Percentiles rank a stretch among this genome's conserved stretches.
These are phyloP conservation scores for Nicotiana knightiana DNA, from an alignment of 257 asterid genomes.

Conservation along the genomic window DNA sequence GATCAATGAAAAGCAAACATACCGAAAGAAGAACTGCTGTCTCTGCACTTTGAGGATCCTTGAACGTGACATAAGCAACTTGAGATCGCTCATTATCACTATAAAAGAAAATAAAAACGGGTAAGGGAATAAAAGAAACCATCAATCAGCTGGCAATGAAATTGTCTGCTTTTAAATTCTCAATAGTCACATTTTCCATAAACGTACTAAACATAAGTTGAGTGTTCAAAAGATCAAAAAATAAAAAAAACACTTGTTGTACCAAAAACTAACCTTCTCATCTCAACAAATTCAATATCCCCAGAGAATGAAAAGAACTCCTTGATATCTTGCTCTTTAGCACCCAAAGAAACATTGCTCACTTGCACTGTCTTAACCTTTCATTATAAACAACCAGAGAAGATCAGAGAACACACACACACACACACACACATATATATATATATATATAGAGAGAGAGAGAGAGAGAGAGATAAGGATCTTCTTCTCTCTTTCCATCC, in stretches of 20 bases:
- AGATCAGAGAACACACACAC: neutral
- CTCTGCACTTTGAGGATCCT: conserved; percentile 57
- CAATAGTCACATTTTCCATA: neutral
- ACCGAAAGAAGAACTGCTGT: conserved; percentile 68
- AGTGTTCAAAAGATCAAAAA: neutral
- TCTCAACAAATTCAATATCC: conserved; percentile 46
- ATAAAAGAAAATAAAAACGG: neutral
- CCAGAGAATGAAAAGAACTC: conserved; percentile 79
- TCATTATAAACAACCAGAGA: neutral
- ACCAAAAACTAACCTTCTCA: conserved; percentile 36
- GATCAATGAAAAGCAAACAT: conserved; percentile 10
- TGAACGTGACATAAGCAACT: conserved; percentile 53
- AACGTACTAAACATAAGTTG: neutral
- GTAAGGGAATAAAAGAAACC: neutral
- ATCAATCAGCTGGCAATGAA: neutral
- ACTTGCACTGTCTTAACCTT: conserved; percentile 61
- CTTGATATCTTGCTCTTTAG: conserved; percentile 52
- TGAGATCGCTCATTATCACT: conserved; percentile 54
- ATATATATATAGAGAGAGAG: no score
- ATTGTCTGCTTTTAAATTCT: neutral
- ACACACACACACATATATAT: no score
- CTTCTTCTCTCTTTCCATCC: neutral
- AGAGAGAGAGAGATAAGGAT: neutral
- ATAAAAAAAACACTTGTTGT: no score
- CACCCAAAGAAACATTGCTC: conserved; percentile 56